Base-by-base conservation (phyloP, 352 stramenopile genomes). In the Globisporangium sylvaticum region DNA sequence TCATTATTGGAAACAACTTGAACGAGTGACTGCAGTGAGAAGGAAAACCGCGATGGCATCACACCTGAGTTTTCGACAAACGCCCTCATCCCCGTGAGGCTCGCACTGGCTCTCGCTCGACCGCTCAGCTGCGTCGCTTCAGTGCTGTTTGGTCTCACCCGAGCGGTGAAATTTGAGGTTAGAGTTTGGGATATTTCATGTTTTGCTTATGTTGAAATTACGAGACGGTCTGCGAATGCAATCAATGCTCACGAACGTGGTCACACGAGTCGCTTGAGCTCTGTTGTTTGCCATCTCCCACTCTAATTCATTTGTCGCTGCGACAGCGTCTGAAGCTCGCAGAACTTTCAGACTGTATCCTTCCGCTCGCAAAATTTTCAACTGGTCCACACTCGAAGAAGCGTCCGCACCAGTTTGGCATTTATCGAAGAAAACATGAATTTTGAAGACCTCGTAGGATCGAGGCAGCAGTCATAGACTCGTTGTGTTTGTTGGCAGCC, bases 11-110 rank as follows among this genome's bases (percentile, higher is more conserved):
- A 31, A 5, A 25, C 0, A 39, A 58, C 53, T 58, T 58, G 10
- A 24, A 2, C 15, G 53, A 39, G 25, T 34, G 15, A 37, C 15
- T 24, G 5, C 53, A 9, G 25, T 37, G 25, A 6, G 4, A 58
- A 37, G 12, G 9, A 48, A 48, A 20, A 48, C 39, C 15, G 25
- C 53, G 25, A 22, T 31, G n/a, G 52, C 52, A 58, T 58, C 52
- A 31, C 52, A 29, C 25, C 53, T 58, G 53, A 58, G 48, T 58
- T 58, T 58, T 32, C 53, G 25, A 20, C 52, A 58, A 44, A 44
- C 12, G 37, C 37, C 37, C 37, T 44, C 37, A 15, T 44, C 37
- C 14, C 0, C 15, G 31, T 37, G 31, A 37, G 31, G 12, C 39
- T 4, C 53, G 15, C 53, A 37, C 53, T 31, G 53, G 53, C 53